A percentile compares a stretch with the other conserved stretches of the same genome.
These are phyloP conservation scores for Bipolaris gigantea DNA, from an alignment of 2,329 filamentous ascomycete genomes.

Conservation along the genomic window DNA sequence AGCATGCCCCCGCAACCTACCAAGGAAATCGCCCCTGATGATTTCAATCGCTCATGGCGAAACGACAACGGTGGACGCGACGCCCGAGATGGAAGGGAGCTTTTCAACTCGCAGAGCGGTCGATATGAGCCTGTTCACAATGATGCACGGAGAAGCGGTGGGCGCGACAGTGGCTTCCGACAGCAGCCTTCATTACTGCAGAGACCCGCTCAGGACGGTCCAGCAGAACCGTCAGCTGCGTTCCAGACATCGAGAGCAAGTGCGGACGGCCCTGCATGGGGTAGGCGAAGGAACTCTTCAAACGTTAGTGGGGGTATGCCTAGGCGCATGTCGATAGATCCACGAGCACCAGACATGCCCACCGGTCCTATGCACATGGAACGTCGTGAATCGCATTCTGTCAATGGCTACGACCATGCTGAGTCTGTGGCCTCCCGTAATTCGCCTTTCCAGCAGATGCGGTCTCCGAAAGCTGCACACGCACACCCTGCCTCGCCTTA, in stretches of 20 bases:
- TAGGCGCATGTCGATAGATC: conserved; percentile 63
- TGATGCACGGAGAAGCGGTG: conserved; percentile 69
- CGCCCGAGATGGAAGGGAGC: conserved; percentile 65
- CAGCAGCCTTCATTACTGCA: conserved; percentile 82
- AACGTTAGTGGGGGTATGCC: conserved; percentile 85
- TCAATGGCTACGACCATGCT: conserved; percentile 32
- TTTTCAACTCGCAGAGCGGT: conserved; percentile 94
- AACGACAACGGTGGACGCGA: conserved; percentile 63
- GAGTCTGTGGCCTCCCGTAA: conserved; percentile 28
- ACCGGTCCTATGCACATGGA: conserved; percentile 31
- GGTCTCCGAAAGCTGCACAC: conserved; percentile 37
- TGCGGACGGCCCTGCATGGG: conserved; percentile 65
- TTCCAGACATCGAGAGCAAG: conserved; percentile 79
- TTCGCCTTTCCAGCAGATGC: conserved; percentile 25
- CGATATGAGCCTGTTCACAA: conserved; percentile 80
- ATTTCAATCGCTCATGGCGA: conserved; percentile 85
- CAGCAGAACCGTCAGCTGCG: conserved; percentile 80
- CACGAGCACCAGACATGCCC: conserved; percentile 47
- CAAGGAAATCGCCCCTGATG: conserved; percentile 90
- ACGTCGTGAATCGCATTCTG: conserved; percentile 36
- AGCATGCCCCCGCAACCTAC: conserved; percentile 57
- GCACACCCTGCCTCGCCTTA: conserved; percentile 42
- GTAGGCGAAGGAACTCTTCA: conserved; percentile 80
- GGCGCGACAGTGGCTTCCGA: conserved; percentile 68
- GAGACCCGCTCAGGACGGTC: conserved; percentile 65